Evolutionary conservation across 208 protist genomes (phyloP).

Genomic region (Phytomonas sp.): DNA sequence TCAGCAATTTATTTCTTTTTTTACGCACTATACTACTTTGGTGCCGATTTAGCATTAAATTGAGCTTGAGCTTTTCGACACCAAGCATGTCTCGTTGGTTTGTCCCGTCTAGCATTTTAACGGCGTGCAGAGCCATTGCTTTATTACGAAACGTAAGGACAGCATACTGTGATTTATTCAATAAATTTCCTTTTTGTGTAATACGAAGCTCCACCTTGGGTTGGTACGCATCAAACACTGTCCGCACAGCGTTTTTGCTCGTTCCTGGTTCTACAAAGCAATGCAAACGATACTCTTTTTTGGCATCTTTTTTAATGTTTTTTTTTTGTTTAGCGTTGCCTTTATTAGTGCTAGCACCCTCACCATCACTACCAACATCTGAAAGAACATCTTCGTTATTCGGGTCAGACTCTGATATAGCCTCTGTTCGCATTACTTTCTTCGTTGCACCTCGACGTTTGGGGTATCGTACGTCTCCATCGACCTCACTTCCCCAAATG

Average conservation of each 20-base stretch:
- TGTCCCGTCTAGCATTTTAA: constrained; percentile 67
- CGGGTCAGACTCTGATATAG: constrained; percentile 8
- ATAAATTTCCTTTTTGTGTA: constrained; percentile 77
- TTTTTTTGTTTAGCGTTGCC: constrained; percentile 28
- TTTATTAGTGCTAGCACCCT: constrained; percentile 23
- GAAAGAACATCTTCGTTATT: constrained; percentile 33
- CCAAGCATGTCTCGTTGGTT: constrained; percentile 76
- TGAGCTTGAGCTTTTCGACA: constrained; percentile 57
- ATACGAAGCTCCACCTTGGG: constrained; percentile 73
- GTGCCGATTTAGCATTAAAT: constrained; percentile 69
- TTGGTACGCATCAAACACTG: constrained; percentile 77
- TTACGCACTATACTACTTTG: constrained; percentile 56
- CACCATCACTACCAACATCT: constrained; percentile 32
- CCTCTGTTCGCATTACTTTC: constrained; percentile 8
- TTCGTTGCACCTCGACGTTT: constrained; percentile 37
- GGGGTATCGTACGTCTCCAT: constrained; percentile 58
- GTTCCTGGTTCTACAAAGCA: constrained; percentile 88
- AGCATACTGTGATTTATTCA: constrained; percentile 86
- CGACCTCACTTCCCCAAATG: constrained; percentile 80
- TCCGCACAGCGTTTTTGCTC: constrained; percentile 70
- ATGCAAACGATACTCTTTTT: constrained; percentile 61
- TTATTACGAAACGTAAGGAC: constrained; percentile 89
- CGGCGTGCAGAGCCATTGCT: constrained; percentile 70
- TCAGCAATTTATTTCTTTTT: constrained; percentile 34
- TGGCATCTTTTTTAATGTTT: constrained; percentile 21